A percentile compares a stretch with the other conserved stretches of the same genome.
These are phyloP conservation scores for Mortierella sp. DNA, from an alignment of 371 early-diverging fungal genomes.

Conservation along the genomic window DNA sequence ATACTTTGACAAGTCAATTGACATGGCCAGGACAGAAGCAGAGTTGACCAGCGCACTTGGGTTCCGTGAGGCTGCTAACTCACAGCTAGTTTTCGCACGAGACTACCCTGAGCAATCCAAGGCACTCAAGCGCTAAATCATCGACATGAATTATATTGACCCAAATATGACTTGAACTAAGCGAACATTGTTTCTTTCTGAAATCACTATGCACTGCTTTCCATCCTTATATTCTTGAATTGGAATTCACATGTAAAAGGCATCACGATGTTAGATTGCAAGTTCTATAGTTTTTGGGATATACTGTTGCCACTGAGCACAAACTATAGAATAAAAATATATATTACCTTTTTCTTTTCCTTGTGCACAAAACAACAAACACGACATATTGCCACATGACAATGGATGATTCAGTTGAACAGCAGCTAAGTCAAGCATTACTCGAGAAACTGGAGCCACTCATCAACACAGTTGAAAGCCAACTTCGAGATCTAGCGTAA, in stretches of 20 bases:
- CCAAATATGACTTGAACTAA: background rate
- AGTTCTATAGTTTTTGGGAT: too few relatives aligned
- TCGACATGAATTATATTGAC: background rate
- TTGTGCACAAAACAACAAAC: background rate
- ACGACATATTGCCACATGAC: background rate
- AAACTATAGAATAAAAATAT: background rate
- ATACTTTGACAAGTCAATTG: conserved; percentile 87
- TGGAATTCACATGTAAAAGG: background rate
- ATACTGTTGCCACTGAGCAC: too few relatives aligned
- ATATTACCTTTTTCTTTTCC: conserved; percentile 1
- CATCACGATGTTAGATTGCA: background rate
- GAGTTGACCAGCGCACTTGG: conserved; percentile 91
- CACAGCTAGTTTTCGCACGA: conserved; percentile 57
- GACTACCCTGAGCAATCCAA: conserved; percentile 56
- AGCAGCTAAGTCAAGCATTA: conserved; percentile 31
- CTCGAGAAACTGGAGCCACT: conserved; percentile 48
- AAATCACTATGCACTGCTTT: too few relatives aligned
- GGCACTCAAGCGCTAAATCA: conserved; percentile 34
- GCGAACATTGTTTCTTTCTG: background rate
- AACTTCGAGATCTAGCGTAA: conserved; percentile 51
- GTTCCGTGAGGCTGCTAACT: conserved; percentile 57
- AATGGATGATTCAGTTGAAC: conserved; percentile 27
- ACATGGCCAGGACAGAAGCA: conserved; percentile 88
- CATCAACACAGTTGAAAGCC: conserved; percentile 37
- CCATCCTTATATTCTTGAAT: too few relatives aligned